Evolutionary conservation across 2,329 filamentous ascomycete species (phyloP), one percentile per base, ranked within the genome.

Genomic region (Aureobasidium subglaciale): DNA sequence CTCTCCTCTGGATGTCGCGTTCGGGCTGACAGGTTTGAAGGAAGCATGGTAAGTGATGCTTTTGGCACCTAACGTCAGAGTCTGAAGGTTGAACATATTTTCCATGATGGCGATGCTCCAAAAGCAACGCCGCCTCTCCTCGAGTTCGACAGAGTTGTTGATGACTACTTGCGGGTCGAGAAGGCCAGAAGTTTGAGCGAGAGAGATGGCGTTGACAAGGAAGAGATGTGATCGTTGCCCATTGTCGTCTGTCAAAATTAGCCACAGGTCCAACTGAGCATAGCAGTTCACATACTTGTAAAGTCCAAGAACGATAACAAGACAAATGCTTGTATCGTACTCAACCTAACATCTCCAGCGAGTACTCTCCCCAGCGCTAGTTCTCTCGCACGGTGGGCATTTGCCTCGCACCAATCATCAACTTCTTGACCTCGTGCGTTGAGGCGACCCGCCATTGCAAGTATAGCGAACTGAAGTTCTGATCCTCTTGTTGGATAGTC

Each of bases 81-180:
- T 34, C n/a, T 43, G 50, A 10, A 46, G 32, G 10, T 55, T 45
- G 34, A 55, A 45, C 52, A 46, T 55, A 8, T 55, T 37, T 27
- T 55, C 52, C 30, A 55, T 29, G 18, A 46, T 45, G 16, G 40
- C 40, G 15, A 55, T 55, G 32, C 52, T 45, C 52, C 52, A 55
- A 34, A 45, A 45, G 32, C 52, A 55, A 25, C 52, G 52, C 16
- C 52, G 18, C 22, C 52, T n/a, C 24, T 55, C 52, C 16, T 55
- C 52, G 9, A 42, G 41, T 15, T 45, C 40, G 9, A 46, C 38
- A 10, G 37, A 8, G 22, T 46, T 42, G 15, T 45, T 45, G 40
- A 55, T 42, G 8, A 45, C 32, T 3, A 55, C 40, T 4, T 55
- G 40, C 16, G 42, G 40, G 11, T 46, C 52, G 10, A 46, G 22